Evolutionary conservation across 345 rosid genomes (phyloP), one percentile per base, ranked within the genome.

Genomic region (Lumnitzera littorea): DNA sequence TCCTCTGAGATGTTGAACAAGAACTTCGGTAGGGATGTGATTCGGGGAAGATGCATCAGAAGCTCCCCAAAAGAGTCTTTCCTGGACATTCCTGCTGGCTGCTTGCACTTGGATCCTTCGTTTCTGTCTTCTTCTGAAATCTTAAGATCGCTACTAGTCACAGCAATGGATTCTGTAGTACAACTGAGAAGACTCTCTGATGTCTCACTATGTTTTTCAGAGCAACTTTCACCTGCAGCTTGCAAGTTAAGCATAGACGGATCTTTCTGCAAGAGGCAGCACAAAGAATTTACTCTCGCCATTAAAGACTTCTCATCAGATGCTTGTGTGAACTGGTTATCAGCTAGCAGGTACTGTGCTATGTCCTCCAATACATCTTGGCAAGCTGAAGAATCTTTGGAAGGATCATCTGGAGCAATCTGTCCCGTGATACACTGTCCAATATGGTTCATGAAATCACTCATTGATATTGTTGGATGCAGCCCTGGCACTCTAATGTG

Each of bases 251-350:
- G 66, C 3, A 82, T 23, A 12, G 66, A 48, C 5, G 79, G 66
- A 47, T 95, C 99, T 70, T 88, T 88, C 78, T 90, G 96, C 81
- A 95, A 61, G 57, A 95, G 97, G 81, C 96, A 91, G 67, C 82
- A 91, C 23, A 95, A 86, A 63, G 99, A 95, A 71, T 95, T 85
- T 69, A 95, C 99, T 76, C 99, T 83, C 50, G 99, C 83, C 95
- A 95, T 95, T 46, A 95, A 91, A 70, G 79, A 82, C 69, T 88
- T 88, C 80, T 95, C 99, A 63, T 95, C 98, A 50, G 95, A 84
- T 12, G 85, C 64, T 53, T 91, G 50, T 53, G 85, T 72, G 24
- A 75, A 69, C 61, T 91, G 98, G 64, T 80, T 78, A 64, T 95
- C 96, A 59, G 86, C 86, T 20, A 95, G 86, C 57, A 95, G 82